Conservation (phyloP, 2,329 filamentous ascomycete genomes). For the Ceratocystis variospora region DNA sequence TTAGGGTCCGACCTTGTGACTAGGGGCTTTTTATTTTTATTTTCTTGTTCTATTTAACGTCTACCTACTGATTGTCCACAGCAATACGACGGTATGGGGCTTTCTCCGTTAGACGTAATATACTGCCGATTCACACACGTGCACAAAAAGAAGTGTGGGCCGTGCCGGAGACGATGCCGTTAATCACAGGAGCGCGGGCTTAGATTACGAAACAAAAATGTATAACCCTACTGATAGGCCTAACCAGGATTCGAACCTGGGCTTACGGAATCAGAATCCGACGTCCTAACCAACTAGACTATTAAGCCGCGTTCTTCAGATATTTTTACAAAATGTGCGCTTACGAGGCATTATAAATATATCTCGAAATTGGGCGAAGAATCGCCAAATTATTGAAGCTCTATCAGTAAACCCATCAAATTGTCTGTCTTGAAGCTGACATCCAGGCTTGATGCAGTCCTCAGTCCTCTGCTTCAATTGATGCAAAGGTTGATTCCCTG, state of each 20-base stretch:
- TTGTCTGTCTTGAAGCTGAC: not conserved
- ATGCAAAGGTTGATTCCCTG: not conserved
- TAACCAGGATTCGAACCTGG: slow-evolving; percentile 19
- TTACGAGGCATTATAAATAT: not conserved
- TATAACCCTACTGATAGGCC: not conserved
- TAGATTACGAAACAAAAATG: not conserved
- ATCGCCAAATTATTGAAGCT: not conserved
- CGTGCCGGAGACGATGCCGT: too few relatives aligned
- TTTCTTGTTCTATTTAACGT: too few relatives aligned
- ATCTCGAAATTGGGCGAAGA: fast-evolving
- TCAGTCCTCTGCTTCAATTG: not conserved
- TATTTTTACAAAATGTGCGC: not conserved
- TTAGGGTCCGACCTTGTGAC: too few relatives aligned
- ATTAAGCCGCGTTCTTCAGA: slow-evolving; percentile 9
- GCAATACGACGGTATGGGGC: too few relatives aligned
- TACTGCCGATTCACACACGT: not conserved
- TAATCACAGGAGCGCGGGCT: too few relatives aligned
- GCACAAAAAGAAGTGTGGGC: too few relatives aligned
- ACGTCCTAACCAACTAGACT: slow-evolving; percentile 20
- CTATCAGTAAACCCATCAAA: not conserved
- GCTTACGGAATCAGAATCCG: slow-evolving; percentile 19
- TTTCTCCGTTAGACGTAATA: too few relatives aligned
- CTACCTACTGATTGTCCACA: too few relatives aligned
- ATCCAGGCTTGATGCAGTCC: not conserved
- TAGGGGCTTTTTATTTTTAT: too few relatives aligned